phyloP scores from a whole-genome alignment of 345 rosid genomes.

The Pugionium cornutum region DNA sequence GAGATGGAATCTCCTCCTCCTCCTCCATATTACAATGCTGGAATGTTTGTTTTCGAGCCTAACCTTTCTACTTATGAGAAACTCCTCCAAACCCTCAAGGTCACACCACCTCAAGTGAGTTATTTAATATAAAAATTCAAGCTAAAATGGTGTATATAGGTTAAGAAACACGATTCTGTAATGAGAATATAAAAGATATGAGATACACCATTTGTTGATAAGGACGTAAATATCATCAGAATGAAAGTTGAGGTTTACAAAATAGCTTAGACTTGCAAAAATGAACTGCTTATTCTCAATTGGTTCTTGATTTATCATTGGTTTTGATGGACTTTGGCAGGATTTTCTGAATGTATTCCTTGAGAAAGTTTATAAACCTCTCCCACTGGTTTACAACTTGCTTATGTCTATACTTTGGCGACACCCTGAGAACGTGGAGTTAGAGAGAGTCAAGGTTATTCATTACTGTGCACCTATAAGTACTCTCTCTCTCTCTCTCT shows the following conservation, averaged over 20 bases:
- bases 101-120: conserved; percentile 66
- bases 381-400: conserved; percentile 60
- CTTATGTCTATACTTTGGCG: conserved; percentile 78
- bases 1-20: conserved; percentile 60
- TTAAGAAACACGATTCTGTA: background rate
- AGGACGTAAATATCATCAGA: no score
- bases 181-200: background rate
- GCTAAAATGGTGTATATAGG: background rate
- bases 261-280: no score
- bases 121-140: background rate
- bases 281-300: background rate
- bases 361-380: conserved; percentile 55
- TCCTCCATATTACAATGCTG: conserved; percentile 68
- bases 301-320: no score
- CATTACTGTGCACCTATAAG: conserved; percentile 82
- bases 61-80: conserved; percentile 42
- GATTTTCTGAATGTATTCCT: conserved; percentile 80
- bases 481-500: conserved; percentile 4
- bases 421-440: conserved; percentile 69
- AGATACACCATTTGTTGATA: no score
- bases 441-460: conserved; percentile 59
- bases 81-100: conserved; percentile 50
- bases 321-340: no score
- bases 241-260: no score
- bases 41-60: conserved; percentile 77